Base-by-base conservation (phyloP, 2,329 filamentous ascomycete genomes). In the Aspergillus melleus region DNA sequence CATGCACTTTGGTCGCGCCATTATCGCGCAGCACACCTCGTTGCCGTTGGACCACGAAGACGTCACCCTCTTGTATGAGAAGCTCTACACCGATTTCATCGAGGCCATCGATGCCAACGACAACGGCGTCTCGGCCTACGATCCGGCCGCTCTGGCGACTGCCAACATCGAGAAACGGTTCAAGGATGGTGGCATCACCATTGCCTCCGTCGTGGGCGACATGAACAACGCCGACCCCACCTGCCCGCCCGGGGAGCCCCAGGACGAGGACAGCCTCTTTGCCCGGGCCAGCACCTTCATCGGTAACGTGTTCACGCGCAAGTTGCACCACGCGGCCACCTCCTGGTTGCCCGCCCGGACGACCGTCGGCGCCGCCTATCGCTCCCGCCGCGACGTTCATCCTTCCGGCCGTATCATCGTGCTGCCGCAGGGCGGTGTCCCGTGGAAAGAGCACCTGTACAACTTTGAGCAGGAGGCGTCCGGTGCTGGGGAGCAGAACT, bases 61-160 rank as follows among this genome's bases (percentile, higher is more conserved):
- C 66, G 88, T 95, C 49, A 82, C 84, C 46, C 77, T 96, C 30
- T 82, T 99, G 57, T 96, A 90, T 82, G 83, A 87, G 71, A 97
- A 97, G 82, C 80, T 99, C 54, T 99, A 99, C 83, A 87, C 89
- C 67, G 90, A 90, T 77, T 97, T 98, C 76, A 84, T 99, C 74
- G 95, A 99, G 82, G 92, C 95, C 2, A 88, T 99, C 58, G 95
- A 99, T 77, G 95, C 93, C 59, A 94, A 99, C 78, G 95, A 99
- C 83, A 99, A 99, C 76, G 95, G 95, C 67, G 90, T 99, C 73
- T 88, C 88, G 26, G 84, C 83, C 60, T 96, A 96, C 79, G 91
- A 96, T 73, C 83, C 90, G 29, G 83, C 83, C 24, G 87, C 82
- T 32, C 74, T 96, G 19, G 78, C 85, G 30, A 83, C 87, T 30